phyloP scores from a whole-genome alignment of 1,284 basidiomycete species.

The Grifola frondosa region DNA sequence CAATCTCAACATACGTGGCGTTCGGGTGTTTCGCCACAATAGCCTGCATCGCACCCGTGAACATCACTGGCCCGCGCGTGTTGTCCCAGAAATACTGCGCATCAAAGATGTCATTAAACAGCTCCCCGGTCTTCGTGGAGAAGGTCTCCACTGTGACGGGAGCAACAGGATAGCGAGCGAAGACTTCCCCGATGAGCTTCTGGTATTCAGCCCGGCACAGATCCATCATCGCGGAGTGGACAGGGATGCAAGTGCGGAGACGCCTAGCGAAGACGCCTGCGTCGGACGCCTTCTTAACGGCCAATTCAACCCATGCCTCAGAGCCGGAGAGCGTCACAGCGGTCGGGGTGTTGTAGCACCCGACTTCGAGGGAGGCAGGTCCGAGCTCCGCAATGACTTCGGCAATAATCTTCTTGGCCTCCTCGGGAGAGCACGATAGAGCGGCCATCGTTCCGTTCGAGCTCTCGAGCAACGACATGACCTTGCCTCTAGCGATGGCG shows the following conservation, averaged over 20 bases:
- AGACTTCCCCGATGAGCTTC: slow-evolving; percentile 22
- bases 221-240: slow-evolving; percentile 34
- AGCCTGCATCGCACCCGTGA: slow-evolving; percentile 20
- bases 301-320: slow-evolving; percentile 25
- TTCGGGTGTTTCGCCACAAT: slow-evolving; percentile 16
- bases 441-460: slow-evolving; percentile 41
- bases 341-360: slow-evolving; percentile 36
- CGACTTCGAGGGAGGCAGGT: slow-evolving; percentile 28
- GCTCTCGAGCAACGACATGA: slow-evolving; percentile 33
- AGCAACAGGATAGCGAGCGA: slow-evolving; percentile 19
- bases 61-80: slow-evolving; percentile 30
- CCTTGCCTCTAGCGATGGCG: slow-evolving; percentile 36
- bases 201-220: slow-evolving; percentile 26
- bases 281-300: slow-evolving; percentile 21
- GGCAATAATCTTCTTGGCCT: slow-evolving; percentile 22
- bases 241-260: slow-evolving; percentile 29
- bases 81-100: slow-evolving; percentile 35
- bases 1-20: slow-evolving; percentile 30
- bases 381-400: slow-evolving; percentile 2
- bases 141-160: slow-evolving; percentile 15
- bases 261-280: slow-evolving; percentile 30
- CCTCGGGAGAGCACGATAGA: slow-evolving; percentile 29
- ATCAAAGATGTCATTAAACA: slow-evolving; percentile 16
- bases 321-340: slow-evolving; percentile 34
- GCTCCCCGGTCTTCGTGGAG: slow-evolving; percentile 23